Base-by-base conservation (phyloP, 768 basidiomycete genomes). In the Agaricus sinodeliciosus region DNA sequence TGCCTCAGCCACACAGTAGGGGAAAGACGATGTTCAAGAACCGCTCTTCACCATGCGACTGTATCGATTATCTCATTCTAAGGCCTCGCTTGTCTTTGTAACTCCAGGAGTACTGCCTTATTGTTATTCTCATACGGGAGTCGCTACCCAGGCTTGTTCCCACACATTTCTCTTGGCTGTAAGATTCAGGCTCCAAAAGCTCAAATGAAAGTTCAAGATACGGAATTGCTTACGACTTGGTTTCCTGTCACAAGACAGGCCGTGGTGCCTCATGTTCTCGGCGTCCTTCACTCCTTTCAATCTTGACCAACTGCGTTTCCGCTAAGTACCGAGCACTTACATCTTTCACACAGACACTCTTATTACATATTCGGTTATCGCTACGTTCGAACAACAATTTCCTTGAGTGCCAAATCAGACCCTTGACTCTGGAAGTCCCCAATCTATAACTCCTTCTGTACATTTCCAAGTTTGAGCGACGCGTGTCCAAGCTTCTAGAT, bases 91-190 rank as follows among this genome's bases (percentile, higher is more conserved):
- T 31, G 8, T 8, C 11, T 11, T 31, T 31, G 3, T 3, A 4
- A 31, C 8, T 31, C 11, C 31, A 31, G 31, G 31, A 31, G 4
- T 31, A 31, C 31, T 31, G 31, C 31, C 11, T 31, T 43, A 18
- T 43, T 16, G 16, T 46, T 37, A n/a, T 40, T 12, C 15, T 22
- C 18, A 31, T 11, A 12, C 37, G 28, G 34, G 8, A 19, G 41
- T 15, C 43, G 44, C 51, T 18, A 46, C 46, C 34, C 15, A 37
- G 36, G 31, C n/a, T 37, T 45, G 16, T 40, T 46, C 51, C 37
- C 51, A 46, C 51, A 53, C 44, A 8, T 28, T 46, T 53, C 25
- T 45, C 45, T 46, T 53, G 43, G 51, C 43, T 26, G 35, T 43
- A 51, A 26, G 4, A 26, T 16, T 35, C 12, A n/a, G n/a, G 19